Evolutionary conservation across 2,329 filamentous ascomycete genomes (phyloP).

Genomic region (Nemania sp.): DNA sequence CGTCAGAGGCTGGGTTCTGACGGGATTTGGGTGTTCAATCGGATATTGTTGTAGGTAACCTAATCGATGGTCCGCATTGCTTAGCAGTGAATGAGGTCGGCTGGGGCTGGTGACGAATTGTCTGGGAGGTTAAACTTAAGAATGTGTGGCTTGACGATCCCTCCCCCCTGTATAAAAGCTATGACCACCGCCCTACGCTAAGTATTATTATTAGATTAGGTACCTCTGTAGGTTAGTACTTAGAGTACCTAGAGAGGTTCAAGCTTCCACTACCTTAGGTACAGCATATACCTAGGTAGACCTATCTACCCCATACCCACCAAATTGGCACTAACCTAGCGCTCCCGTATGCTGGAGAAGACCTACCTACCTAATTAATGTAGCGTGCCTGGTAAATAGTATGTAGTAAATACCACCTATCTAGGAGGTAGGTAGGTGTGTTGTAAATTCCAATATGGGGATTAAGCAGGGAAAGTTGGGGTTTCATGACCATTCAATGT

Average conservation of each 20-base stretch:
- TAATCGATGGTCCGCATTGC: slow-evolving; percentile 8
- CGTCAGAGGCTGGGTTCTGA: slow-evolving; percentile 6
- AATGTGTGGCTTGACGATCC: no score
- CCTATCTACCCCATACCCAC: slow-evolving; percentile 11
- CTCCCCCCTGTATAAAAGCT: no score
- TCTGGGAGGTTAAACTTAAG: no score
- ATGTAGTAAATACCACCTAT: not conserved
- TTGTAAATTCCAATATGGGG: no score
- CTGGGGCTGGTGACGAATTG: not conserved
- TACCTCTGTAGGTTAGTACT: no score
- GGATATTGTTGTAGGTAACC: slow-evolving; percentile 19
- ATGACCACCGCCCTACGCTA: slow-evolving; percentile 8
- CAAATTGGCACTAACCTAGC: not conserved
- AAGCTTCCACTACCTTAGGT: no score
- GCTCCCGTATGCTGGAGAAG: not conserved
- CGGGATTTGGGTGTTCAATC: slow-evolving; percentile 6
- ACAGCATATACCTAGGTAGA: not conserved
- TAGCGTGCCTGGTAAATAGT: not conserved
- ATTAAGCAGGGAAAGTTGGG: not conserved
- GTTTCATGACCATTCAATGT: not conserved
- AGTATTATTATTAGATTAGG: no score
- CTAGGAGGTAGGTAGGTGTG: not conserved
- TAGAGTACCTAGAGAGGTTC: no score
- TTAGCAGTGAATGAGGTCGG: no score
- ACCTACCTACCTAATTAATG: not conserved